phyloP scores from a whole-genome alignment of 352 stramenopile genomes.

The Phytophthora chlamydospora region DNA sequence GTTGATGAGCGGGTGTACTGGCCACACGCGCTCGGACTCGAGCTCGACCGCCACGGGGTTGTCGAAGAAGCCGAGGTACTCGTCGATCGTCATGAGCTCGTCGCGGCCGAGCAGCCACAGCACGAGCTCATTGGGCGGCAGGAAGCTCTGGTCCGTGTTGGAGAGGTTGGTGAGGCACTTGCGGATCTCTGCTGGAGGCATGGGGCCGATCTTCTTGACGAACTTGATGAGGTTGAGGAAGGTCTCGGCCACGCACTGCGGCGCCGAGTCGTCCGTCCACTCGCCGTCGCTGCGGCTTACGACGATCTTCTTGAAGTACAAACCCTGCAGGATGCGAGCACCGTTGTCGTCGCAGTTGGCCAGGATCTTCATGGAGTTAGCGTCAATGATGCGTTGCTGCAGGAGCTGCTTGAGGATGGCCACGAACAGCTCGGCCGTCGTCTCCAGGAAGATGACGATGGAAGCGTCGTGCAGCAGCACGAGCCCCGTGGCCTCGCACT shows the following conservation, averaged over 20 bases:
- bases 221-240: conserved; percentile 71
- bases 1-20: conserved; percentile 68
- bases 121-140: conserved; percentile 63
- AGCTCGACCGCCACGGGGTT: conserved; percentile 54
- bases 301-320: conserved; percentile 73
- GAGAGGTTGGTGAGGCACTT: conserved; percentile 61
- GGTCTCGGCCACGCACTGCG: conserved; percentile 48
- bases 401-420: conserved; percentile 45
- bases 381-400: conserved; percentile 47
- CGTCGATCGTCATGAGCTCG: conserved; percentile 69
- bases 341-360: conserved; percentile 67
- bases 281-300: conserved; percentile 44
- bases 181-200: conserved; percentile 58
- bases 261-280: conserved; percentile 52
- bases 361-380: conserved; percentile 52
- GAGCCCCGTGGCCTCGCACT: conserved; percentile 64
- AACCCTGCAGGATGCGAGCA: conserved; percentile 53
- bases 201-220: conserved; percentile 58
- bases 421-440: conserved; percentile 62
- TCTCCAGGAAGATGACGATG: conserved; percentile 67
- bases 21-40: conserved; percentile 80
- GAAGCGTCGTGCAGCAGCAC: conserved; percentile 61
- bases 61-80: conserved; percentile 57
- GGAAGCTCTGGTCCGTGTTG: conserved; percentile 67
- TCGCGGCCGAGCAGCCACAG: conserved; percentile 57